Evolutionary conservation across 2,329 filamentous ascomycete genomes (phyloP).

Genomic region (Hymenoscyphus fructigenus): DNA sequence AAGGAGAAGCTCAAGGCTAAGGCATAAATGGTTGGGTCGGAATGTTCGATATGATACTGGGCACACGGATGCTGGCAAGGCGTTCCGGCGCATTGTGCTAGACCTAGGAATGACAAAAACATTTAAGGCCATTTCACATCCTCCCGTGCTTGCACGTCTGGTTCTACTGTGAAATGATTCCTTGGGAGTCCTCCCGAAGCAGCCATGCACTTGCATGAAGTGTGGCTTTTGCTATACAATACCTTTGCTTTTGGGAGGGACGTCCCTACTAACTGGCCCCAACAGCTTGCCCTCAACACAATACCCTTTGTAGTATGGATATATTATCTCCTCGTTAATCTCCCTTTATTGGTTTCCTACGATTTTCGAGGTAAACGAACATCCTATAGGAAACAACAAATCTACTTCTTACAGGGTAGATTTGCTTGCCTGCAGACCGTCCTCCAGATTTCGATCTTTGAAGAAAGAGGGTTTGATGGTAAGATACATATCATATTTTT

Average conservation of each 20-base stretch:
- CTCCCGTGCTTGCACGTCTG: constrained; percentile 40
- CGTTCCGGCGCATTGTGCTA: constrained; percentile 27
- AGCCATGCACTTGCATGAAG: constrained; percentile 21
- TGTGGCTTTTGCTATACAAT: constrained; percentile 32
- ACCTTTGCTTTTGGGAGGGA: constrained; percentile 35
- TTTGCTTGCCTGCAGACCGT: constrained; percentile 81
- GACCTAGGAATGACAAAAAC: constrained; percentile 34
- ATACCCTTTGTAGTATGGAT: constrained; percentile 49
- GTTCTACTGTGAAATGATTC: constrained; percentile 64
- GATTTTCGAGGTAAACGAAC: constrained; percentile 92
- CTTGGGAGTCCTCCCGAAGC: constrained; percentile 74
- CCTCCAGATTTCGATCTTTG: constrained; percentile 60
- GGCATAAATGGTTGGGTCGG: constrained; percentile 28
- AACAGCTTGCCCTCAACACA: constrained; percentile 1
- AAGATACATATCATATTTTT: constrained; percentile 48
- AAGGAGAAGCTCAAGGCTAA: constrained; percentile 56
- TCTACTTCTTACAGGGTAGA: constrained; percentile 44
- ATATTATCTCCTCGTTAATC: constrained; percentile 87
- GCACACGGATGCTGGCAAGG: constrained; percentile 20
- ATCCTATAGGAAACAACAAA: constrained; percentile 72
- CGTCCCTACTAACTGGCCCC: constrained; percentile 28
- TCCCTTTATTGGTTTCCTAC: constrained; percentile 49
- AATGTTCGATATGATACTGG: constrained; percentile 30
- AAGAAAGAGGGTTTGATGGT: constrained; percentile 79
- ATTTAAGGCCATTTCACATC: constrained; percentile 70